phyloP scores from a whole-genome alignment of 768 basidiomycete genomes.

The Ramaria sp. region DNA sequence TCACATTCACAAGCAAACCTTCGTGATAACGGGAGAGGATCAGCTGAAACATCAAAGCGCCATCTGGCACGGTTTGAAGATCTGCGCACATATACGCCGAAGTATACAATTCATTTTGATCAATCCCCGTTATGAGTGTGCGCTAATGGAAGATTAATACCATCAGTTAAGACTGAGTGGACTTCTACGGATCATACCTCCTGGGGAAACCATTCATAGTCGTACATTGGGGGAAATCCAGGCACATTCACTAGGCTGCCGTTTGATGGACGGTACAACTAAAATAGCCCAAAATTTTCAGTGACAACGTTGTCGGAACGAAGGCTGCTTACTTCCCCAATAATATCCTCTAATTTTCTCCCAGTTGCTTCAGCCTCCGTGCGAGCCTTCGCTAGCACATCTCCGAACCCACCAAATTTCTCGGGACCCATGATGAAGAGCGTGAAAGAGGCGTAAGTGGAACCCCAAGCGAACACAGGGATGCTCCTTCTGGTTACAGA shows the following conservation, averaged over 20 bases:
- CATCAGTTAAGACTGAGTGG: no score
- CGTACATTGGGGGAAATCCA: slow-evolving; percentile 17
- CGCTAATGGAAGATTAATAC: not conserved
- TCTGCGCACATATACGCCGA: not conserved
- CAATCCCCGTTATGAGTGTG: not conserved
- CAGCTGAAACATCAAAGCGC: no score
- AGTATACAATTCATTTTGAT: no score
- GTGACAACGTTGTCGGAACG: not conserved
- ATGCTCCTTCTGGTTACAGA: not conserved
- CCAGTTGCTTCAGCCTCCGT: not conserved
- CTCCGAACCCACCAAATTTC: not conserved
- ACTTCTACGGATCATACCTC: not conserved
- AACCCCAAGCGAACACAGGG: not conserved
- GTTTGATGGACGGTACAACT: slow-evolving; percentile 14
- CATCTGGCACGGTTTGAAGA: not conserved
- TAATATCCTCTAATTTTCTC: not conserved
- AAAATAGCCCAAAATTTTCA: not conserved
- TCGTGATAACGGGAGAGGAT: no score
- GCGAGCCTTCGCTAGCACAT: not conserved
- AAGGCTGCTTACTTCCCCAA: not conserved
- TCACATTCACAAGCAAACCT: slow-evolving; percentile 5
- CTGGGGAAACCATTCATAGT: slow-evolving; percentile 17
- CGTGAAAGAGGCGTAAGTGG: not conserved
- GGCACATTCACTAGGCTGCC: slow-evolving; percentile 14
- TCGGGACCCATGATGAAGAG: not conserved